A percentile compares a stretch with the other conserved stretches of the same genome.
Conservation (phyloP, 208 protist species). For the Acanthamoeba castellanii region DNA sequence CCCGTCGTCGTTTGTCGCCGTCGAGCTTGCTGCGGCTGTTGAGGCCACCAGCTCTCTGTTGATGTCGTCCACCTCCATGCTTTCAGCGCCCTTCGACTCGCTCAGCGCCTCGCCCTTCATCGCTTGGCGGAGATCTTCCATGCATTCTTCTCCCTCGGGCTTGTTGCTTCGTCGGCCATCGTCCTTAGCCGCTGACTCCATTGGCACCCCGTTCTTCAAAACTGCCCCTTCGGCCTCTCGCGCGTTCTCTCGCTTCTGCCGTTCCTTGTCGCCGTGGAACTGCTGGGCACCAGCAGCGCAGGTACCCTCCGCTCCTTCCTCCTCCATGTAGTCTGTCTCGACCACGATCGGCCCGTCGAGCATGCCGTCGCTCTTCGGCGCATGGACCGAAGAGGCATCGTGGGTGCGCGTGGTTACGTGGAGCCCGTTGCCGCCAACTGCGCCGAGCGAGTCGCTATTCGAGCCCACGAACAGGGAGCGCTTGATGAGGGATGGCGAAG, state of each 20-base stretch:
- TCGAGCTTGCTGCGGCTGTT: background rate
- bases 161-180: background rate
- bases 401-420: background rate
- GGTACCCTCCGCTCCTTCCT: background rate
- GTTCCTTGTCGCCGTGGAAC: background rate
- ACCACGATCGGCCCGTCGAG: background rate
- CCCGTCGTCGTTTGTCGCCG: background rate
- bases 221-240: background rate
- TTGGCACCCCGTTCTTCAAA: background rate
- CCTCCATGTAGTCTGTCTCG: conserved; percentile 4
- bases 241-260: conserved; percentile 1
- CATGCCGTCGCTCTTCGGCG: background rate
- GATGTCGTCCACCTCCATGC: conserved; percentile 29
- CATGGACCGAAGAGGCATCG: background rate
- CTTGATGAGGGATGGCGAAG: background rate
- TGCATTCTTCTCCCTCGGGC: background rate
- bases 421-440: background rate
- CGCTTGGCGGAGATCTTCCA: background rate
- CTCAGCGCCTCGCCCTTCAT: background rate
- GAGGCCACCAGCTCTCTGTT: background rate
- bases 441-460: background rate
- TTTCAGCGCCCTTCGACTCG: background rate
- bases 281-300: background rate
- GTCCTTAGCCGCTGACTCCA: background rate
- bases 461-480: background rate